phyloP scores from a whole-genome alignment of 768 basidiomycete genomes.

The Mycena latifolia region DNA sequence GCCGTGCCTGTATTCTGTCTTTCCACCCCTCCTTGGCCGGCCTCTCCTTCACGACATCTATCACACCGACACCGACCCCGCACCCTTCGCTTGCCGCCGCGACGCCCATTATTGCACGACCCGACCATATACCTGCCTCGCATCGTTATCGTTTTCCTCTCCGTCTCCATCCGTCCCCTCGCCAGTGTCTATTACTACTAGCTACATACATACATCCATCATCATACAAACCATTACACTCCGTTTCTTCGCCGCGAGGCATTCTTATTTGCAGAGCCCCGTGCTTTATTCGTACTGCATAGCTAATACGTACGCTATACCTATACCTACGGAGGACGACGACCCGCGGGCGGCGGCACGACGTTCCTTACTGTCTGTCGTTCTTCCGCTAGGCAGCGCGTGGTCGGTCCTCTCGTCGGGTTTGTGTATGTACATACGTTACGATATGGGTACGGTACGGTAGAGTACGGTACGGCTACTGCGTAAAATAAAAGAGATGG shows the following conservation, averaged over 20 bases:
- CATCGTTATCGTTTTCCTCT: background rate
- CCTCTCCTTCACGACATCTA: background rate
- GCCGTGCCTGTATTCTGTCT: slow-evolving; percentile 29
- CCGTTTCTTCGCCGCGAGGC: slow-evolving; percentile 23
- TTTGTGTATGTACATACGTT: background rate
- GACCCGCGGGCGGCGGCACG: too few relatives aligned
- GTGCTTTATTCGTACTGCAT: too few relatives aligned
- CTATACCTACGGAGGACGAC: too few relatives aligned
- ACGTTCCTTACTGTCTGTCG: too few relatives aligned
- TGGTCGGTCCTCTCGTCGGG: too few relatives aligned
- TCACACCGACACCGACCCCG: background rate
- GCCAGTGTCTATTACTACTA: background rate
- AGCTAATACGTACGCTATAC: too few relatives aligned
- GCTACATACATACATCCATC: background rate
- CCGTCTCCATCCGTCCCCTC: background rate
- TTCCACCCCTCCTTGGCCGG: slow-evolving; percentile 14
- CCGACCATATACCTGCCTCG: slow-evolving; percentile 22
- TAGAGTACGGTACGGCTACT: background rate
- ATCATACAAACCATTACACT: too few relatives aligned
- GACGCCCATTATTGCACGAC: slow-evolving; percentile 28
- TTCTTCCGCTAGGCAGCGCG: too few relatives aligned
- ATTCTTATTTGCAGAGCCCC: slow-evolving; percentile 2
- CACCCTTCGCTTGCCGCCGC: slow-evolving; percentile 36
- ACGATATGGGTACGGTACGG: too few relatives aligned
- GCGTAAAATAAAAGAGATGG: slow-evolving; percentile 25